Evolutionary conservation across 768 basidiomycete species (phyloP), one percentile per base, ranked within the genome.

Genomic region (Auricularia sp.): DNA sequence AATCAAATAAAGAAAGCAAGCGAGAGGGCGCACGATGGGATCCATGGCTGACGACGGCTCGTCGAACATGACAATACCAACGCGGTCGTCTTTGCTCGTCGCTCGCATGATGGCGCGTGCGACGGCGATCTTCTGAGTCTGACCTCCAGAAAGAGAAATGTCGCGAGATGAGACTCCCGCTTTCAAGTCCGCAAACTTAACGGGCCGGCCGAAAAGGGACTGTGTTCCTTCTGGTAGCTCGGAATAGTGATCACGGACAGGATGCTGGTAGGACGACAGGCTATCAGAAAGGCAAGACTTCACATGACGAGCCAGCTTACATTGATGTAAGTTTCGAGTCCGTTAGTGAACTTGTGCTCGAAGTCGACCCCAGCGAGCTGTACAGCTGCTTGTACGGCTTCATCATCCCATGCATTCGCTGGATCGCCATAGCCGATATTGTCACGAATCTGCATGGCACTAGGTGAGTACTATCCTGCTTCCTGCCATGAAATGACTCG

Each of bases 341-440:
- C 80, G 5, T 90, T 84, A 0, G 87, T 82, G 2, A 92, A 78
- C 10, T 78, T 79, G 63, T 83, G 80, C 36, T 92, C 80, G 67
- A 91, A 85, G 18, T 79, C 79, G 37, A 82, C 79, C 0, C 90
- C 90, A 10, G 88, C 90, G 1, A 91, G 75, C 47, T 77, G 76
- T 1, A 89, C 89, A 1, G 90, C 90, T 69, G 84, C 77, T 3
- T 78, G 77, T 56, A 92, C 78, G 63, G 81, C 81, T 21, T 82
- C 81, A 5, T 82, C 77, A 70, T 89, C 83, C 8, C 73, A 67
- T 0, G 78, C 77, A 66, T 83, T 73, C 16, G 79, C 71, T 1
- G 90, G 87, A 70, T 87, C 84, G 7, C 90, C 90, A 3, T 91
- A 77, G 0, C 81, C 85, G 63, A 92, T 90, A 71, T 92, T 92